A percentile compares a stretch with the other conserved stretches of the same genome.
phyloP scores from a whole-genome alignment of 1,284 basidiomycete genomes.

The Taiwanofungus camphoratus region DNA sequence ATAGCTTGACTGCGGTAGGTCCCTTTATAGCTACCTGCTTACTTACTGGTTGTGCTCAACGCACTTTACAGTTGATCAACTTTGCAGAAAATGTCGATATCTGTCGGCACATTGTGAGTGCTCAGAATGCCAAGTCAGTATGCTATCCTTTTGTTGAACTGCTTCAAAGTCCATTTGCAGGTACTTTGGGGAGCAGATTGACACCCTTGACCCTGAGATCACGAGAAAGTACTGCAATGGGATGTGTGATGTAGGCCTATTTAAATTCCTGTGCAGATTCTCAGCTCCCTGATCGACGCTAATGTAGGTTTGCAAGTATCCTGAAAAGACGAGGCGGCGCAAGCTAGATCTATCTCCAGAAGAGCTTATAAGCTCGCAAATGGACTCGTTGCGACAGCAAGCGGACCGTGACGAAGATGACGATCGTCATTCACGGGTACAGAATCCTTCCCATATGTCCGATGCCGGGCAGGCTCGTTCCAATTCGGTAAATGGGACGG shows the following conservation, averaged over 20 bases:
- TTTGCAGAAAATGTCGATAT: constrained; percentile 58
- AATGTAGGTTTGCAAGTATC: constrained; percentile 69
- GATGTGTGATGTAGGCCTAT: constrained; percentile 88
- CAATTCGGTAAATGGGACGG: neutral
- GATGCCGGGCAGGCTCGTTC: neutral
- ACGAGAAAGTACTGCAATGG: constrained; percentile 58
- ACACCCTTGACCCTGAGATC: constrained; percentile 41
- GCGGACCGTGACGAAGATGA: constrained; percentile 24
- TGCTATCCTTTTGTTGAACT: neutral
- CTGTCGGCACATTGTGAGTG: constrained; percentile 73
- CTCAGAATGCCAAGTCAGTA: neutral
- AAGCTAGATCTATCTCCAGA: constrained; percentile 45
- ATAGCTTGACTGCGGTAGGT: constrained; percentile 63
- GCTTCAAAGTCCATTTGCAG: constrained; percentile 61
- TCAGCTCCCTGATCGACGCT: neutral
- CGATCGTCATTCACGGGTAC: constrained; percentile 14
- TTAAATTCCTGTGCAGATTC: constrained; percentile 8
- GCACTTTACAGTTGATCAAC: constrained; percentile 46
- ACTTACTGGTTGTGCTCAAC: neutral
- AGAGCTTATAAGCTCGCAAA: constrained; percentile 34
- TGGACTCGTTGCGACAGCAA: constrained; percentile 20
- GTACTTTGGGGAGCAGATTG: constrained; percentile 77
- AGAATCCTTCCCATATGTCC: neutral
- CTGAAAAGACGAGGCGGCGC: constrained; percentile 51
- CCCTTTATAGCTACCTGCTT: neutral